Conservation (phyloP, 2,329 filamentous ascomycete species). For the Clonostachys byssicola region DNA sequence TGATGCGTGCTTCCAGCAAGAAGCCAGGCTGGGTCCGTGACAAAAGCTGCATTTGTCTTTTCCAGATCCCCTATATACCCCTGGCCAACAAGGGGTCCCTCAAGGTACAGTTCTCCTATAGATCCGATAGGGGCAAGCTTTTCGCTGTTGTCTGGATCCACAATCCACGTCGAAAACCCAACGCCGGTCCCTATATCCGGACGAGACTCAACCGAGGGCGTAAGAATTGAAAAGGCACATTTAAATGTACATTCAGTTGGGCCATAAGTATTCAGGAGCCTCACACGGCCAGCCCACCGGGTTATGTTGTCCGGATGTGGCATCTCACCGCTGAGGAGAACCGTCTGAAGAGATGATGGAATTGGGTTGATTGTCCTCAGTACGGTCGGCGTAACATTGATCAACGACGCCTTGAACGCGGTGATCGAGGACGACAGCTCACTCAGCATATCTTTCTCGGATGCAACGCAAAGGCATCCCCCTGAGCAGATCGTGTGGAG, state of each 20-base stretch:
- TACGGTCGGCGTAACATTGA: conserved; percentile 36
- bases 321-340: no score
- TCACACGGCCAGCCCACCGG: background rate
- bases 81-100: conserved; percentile 8
- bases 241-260: background rate
- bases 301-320: conserved; percentile 3
- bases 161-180: conserved; percentile 6
- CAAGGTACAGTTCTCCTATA: conserved; percentile 7
- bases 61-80: conserved; percentile 7
- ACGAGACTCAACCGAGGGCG: background rate
- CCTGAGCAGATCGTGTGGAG: conserved; percentile 17
- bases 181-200: conserved; percentile 1
- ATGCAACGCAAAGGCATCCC: conserved; percentile 46
- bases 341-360: no score
- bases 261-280: background rate
- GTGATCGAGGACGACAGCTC: conserved; percentile 35
- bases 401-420: conserved; percentile 22
- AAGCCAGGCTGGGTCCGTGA: conserved; percentile 24
- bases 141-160: conserved; percentile 2
- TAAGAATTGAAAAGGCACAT: background rate
- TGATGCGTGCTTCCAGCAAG: conserved; percentile 10
- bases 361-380: no score
- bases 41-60: conserved; percentile 5
- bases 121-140: conserved; percentile 5
- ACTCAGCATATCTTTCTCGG: conserved; percentile 44